These are phyloP conservation scores for Microcos paniculata DNA, from an alignment of 345 rosid species.

Conservation along the genomic window DNA sequence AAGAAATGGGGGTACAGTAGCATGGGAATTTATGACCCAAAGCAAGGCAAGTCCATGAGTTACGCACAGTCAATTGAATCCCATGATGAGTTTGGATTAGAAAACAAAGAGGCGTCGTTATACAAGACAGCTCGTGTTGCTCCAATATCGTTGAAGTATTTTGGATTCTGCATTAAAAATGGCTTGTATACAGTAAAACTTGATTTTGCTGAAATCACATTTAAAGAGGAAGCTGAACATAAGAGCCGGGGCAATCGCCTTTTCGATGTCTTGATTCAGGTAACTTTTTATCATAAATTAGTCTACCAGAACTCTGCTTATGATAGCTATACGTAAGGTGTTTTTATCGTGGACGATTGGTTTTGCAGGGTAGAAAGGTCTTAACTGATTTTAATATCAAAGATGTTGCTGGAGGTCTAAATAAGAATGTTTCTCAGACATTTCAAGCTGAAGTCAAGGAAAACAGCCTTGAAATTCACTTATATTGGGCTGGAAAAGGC, in stretches of 20 bases:
- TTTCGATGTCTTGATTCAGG: slow-evolving; percentile 48
- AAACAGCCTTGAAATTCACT: slow-evolving; percentile 14
- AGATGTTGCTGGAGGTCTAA: slow-evolving; percentile 13
- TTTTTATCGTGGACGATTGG: background rate
- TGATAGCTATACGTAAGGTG: background rate
- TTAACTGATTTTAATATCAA: slow-evolving; percentile 3
- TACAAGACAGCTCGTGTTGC: slow-evolving; percentile 45
- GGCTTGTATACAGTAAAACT: slow-evolving; percentile 52
- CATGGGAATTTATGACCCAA: slow-evolving; percentile 2
- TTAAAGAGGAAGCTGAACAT: slow-evolving; percentile 34
- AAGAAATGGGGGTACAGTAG: slow-evolving; percentile 14
- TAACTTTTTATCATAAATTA: background rate
- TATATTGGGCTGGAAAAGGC: slow-evolving; percentile 66
- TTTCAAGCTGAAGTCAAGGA: slow-evolving; percentile 6
- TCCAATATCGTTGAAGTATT: slow-evolving; percentile 49
- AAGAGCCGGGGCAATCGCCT: slow-evolving; percentile 42
- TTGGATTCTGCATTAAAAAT: slow-evolving; percentile 47
- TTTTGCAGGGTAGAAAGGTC: background rate
- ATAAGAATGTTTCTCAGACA: background rate
- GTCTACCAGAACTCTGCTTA: background rate
- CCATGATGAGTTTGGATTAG: slow-evolving; percentile 2
- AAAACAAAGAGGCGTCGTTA: slow-evolving; percentile 1
- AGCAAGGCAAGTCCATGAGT: background rate
- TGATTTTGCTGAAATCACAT: slow-evolving; percentile 47
- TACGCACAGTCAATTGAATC: background rate